Evolutionary conservation across 805 yeast species (phyloP).

Genomic region (Ogataea kodamae): DNA sequence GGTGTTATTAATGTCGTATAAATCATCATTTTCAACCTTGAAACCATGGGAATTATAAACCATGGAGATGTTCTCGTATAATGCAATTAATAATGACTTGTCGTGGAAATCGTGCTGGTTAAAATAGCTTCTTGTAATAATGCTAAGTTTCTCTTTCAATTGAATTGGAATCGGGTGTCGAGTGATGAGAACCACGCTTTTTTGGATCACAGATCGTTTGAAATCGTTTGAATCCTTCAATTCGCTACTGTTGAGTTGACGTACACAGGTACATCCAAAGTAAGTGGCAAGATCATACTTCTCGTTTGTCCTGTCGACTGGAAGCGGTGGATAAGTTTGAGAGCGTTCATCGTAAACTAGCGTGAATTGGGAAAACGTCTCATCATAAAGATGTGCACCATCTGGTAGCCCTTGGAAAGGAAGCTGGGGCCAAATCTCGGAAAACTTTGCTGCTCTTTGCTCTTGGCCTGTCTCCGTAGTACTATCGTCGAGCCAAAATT

Average conservation of each 20-base stretch:
- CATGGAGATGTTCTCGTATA: conserved; percentile 62
- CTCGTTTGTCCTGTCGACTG: conserved; percentile 29
- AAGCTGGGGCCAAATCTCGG: conserved; percentile 70
- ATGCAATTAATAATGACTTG: conserved; percentile 57
- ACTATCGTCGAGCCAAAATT: conserved; percentile 69
- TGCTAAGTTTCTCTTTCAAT: conserved; percentile 83
- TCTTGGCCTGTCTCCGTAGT: conserved; percentile 32
- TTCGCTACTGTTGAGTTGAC: conserved; percentile 69
- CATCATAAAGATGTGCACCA: conserved; percentile 91
- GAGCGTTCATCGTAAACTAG: conserved; percentile 61
- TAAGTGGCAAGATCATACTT: conserved; percentile 47
- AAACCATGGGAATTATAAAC: conserved; percentile 35
- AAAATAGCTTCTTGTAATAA: conserved; percentile 83
- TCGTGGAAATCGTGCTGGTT: conserved; percentile 76
- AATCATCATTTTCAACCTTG: conserved; percentile 30
- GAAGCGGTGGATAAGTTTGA: conserved; percentile 43
- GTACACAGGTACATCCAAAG: conserved; percentile 93
- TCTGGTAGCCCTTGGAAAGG: conserved; percentile 97
- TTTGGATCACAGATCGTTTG: conserved; percentile 79
- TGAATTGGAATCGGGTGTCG: conserved; percentile 86
- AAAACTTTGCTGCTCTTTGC: conserved; percentile 30
- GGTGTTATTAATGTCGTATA: conserved; percentile 21
- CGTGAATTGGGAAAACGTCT: conserved; percentile 88
- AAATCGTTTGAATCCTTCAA: conserved; percentile 33
- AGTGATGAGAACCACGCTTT: conserved; percentile 77